Percentiles rank a stretch among this genome's conserved stretches.
Conservation (phyloP, 176 grass and related monocot species). For the Musa schizocarpa region DNA sequence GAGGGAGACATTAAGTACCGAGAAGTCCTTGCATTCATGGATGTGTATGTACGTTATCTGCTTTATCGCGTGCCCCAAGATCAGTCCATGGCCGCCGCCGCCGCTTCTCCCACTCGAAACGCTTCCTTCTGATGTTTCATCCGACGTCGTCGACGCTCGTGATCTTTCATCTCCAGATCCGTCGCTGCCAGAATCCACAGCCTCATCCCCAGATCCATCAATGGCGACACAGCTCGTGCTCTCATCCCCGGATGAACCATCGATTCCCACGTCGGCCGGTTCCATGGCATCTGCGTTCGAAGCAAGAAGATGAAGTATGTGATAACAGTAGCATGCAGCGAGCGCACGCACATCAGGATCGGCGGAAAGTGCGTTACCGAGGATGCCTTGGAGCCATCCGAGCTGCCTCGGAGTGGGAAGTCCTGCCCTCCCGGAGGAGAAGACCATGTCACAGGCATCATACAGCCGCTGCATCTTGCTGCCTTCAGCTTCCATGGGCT, state of each 20-base stretch:
- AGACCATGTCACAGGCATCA: conserved; percentile 10
- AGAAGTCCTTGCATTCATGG: conserved; percentile 23
- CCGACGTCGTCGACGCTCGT: not conserved
- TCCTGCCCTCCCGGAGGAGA: not conserved
- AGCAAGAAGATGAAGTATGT: not conserved
- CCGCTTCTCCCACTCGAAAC: too few species aligned
- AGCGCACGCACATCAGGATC: too few species aligned
- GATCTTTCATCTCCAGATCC: not conserved
- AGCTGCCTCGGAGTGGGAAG: conserved; percentile 7
- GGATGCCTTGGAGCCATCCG: conserved; percentile 12
- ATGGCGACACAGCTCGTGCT: not conserved
- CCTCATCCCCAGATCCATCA: too few species aligned
- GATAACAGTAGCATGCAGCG: not conserved
- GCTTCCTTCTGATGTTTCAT: too few species aligned
- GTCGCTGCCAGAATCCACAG: too few species aligned
- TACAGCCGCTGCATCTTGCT: conserved; percentile 20
- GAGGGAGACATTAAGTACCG: not conserved
- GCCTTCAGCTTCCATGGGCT: not conserved
- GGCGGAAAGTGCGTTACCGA: not conserved
- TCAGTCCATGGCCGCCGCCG: not conserved
- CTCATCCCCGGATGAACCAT: conserved; percentile 4
- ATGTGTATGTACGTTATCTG: conserved; percentile 26
- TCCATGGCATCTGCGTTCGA: not conserved
- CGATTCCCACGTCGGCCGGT: conserved; percentile 20
- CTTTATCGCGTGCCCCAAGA: not conserved